Conservation (phyloP, 192 early-diverging fungal genomes). For the Chytriomyces confervae region DNA sequence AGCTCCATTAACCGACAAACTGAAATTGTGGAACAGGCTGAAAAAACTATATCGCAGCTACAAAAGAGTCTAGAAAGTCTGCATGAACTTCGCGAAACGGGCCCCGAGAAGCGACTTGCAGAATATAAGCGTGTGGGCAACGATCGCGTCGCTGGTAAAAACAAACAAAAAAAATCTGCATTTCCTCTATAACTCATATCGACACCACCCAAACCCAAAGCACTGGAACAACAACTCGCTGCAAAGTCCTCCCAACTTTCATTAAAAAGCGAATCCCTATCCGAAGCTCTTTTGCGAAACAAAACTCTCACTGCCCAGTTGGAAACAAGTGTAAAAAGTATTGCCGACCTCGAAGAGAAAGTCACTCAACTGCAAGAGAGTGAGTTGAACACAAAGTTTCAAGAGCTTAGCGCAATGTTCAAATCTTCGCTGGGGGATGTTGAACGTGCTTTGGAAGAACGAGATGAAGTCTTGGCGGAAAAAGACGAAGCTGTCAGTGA, state of each 20-base stretch:
- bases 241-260: neutral
- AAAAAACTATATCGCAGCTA: neutral
- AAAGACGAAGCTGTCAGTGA: neutral
- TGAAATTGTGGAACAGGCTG: neutral
- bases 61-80: neutral
- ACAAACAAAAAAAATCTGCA: neutral
- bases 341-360: neutral
- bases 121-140: neutral
- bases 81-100: conserved; percentile 6
- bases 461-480: neutral
- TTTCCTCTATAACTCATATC: neutral
- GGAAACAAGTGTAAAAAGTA: neutral
- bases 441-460: neutral
- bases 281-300: too few species aligned
- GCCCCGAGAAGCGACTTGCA: conserved; percentile 3
- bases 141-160: neutral
- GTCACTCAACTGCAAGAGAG: neutral
- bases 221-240: conserved; percentile 4
- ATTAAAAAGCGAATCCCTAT: too few species aligned
- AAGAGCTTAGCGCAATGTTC: neutral
- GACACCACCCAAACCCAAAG: neutral
- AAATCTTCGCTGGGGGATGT: neutral
- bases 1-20: neutral
- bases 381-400: conserved; percentile 1
- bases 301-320: too few species aligned